These are phyloP conservation scores for Lecanicillium sp. DNA, from an alignment of 2,329 filamentous ascomycete genomes.

Conservation along the genomic window DNA sequence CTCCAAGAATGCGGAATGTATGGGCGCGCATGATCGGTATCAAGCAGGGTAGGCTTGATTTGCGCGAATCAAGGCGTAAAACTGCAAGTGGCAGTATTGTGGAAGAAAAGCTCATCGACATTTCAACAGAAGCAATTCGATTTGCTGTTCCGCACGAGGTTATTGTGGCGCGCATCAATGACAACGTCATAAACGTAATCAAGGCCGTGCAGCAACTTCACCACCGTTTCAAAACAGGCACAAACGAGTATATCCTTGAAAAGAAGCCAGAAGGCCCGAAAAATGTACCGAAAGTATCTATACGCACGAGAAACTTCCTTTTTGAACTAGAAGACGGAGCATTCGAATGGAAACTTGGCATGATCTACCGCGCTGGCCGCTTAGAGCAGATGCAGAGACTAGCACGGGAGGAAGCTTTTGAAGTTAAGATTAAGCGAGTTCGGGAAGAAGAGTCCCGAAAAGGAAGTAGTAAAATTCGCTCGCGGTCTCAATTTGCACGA, in stretches of 20 bases:
- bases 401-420: constrained; percentile 83
- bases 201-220: constrained; percentile 89
- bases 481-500: constrained; percentile 41
- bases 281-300: constrained; percentile 72
- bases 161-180: constrained; percentile 81
- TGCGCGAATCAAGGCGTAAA: constrained; percentile 69
- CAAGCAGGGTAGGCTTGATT: constrained; percentile 71
- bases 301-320: constrained; percentile 72
- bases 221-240: constrained; percentile 81
- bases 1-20: constrained; percentile 70
- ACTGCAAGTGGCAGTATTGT: constrained; percentile 46
- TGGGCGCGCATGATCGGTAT: constrained; percentile 85
- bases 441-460: constrained; percentile 58
- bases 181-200: constrained; percentile 80
- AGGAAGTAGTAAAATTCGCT: constrained; percentile 43
- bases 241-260: constrained; percentile 78
- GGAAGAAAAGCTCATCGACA: constrained; percentile 75
- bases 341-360: constrained; percentile 94
- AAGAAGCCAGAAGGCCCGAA: constrained; percentile 84
- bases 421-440: constrained; percentile 78
- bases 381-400: constrained; percentile 85
- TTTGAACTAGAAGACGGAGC: constrained; percentile 94
- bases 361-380: constrained; percentile 85
- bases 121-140: constrained; percentile 77
- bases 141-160: constrained; percentile 87